Conservation (phyloP, 148 eudicot genomes). For the Amaranthus cruentus region DNA sequence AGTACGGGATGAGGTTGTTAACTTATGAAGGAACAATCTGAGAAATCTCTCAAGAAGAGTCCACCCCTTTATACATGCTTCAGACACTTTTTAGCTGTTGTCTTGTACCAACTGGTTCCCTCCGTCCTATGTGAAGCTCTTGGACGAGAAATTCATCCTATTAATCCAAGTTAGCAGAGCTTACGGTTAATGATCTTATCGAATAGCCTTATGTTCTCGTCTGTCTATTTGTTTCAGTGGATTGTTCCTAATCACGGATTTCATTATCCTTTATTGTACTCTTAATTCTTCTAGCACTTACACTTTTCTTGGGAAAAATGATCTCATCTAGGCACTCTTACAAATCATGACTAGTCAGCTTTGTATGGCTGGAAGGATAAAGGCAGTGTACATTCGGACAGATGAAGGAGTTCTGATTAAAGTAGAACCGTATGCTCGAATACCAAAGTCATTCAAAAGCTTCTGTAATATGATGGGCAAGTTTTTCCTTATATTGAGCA, state of each 20-base stretch:
- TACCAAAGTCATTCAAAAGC: conserved; percentile 5
- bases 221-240: not conserved
- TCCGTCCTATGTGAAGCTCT: too few species aligned
- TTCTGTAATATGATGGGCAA: conserved; percentile 22
- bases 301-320: not conserved
- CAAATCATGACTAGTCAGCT: conserved; percentile 22
- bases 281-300: too few species aligned
- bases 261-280: not conserved
- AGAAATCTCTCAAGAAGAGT: too few species aligned
- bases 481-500: not conserved
- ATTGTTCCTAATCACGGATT: not conserved
- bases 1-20: too few species aligned
- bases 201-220: too few species aligned
- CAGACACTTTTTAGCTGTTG: too few species aligned
- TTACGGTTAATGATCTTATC: too few species aligned
- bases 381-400: conserved; percentile 24
- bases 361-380: conserved; percentile 24
- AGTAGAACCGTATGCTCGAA: conserved; percentile 11
- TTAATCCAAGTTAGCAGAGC: too few species aligned
- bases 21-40: too few species aligned
- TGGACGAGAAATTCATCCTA: too few species aligned
- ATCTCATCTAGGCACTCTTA: conserved; percentile 15
- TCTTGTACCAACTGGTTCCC: too few species aligned
- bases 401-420: conserved; percentile 20
- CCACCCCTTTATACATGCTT: too few species aligned